Conservation (phyloP, 2,329 filamentous ascomycete species). For the Erysiphe pulchra region DNA sequence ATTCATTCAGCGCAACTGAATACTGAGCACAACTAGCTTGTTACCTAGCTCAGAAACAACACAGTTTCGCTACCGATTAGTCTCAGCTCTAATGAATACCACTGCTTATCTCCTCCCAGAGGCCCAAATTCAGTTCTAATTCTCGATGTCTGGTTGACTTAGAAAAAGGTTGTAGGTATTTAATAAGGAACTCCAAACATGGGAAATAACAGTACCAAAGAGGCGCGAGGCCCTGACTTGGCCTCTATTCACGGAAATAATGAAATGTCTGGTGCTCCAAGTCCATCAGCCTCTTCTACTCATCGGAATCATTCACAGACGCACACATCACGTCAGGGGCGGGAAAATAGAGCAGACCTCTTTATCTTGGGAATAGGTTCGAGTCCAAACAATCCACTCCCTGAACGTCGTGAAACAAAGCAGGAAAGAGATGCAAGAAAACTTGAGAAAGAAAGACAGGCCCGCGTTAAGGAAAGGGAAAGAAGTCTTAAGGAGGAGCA, state of each 20-base stretch:
- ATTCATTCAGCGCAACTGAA: constrained; percentile 23
- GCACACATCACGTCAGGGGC: constrained; percentile 8
- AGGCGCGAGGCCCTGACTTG: constrained; percentile 10
- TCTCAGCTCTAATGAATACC: background rate
- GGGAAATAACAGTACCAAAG: constrained; percentile 12
- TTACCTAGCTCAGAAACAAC: background rate
- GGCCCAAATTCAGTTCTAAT: background rate
- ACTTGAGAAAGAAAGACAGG: constrained; percentile 53
- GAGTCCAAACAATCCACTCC: constrained; percentile 7
- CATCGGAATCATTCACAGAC: constrained; percentile 5
- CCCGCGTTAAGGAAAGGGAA: constrained; percentile 62
- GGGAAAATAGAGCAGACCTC: constrained; percentile 12
- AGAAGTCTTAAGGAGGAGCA: constrained; percentile 76
- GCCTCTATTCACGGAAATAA: constrained; percentile 3
- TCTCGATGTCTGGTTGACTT: constrained; percentile 10
- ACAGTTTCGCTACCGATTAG: background rate
- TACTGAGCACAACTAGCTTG: background rate
- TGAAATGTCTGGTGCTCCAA: constrained; percentile 4
- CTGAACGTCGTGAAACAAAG: constrained; percentile 52
- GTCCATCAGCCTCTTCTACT: constrained; percentile 7
- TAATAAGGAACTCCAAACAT: constrained; percentile 7
- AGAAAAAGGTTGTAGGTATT: constrained; percentile 5
- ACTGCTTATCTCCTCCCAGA: background rate
- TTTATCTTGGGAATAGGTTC: constrained; percentile 12
- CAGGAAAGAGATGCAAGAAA: constrained; percentile 75